A percentile compares a stretch with the other conserved stretches of the same genome.
phyloP scores from a whole-genome alignment of 108 stramenopile species.

The Cyclostephanos tholiformis region DNA sequence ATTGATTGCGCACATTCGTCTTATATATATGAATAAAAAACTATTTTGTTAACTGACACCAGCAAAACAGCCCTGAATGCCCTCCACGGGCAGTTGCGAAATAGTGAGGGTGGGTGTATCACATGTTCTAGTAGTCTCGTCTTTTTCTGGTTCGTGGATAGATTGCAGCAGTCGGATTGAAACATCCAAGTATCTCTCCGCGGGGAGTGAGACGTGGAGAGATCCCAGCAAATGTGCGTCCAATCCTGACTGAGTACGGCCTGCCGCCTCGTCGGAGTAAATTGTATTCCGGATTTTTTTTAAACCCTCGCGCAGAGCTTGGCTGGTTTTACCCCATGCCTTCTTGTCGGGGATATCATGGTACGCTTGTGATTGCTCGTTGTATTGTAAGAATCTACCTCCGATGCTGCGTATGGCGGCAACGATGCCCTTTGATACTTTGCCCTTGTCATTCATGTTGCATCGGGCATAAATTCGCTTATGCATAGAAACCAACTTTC shows the following conservation, averaged over 20 bases:
- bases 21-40: too few relatives aligned
- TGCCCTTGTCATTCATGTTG: not conserved
- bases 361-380: constrained; percentile 48
- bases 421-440: constrained; percentile 19
- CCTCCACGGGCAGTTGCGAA: too few relatives aligned
- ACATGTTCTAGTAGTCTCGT: too few relatives aligned
- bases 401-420: constrained; percentile 7
- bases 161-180: constrained; percentile 1
- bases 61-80: too few relatives aligned
- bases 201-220: not conserved
- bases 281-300: constrained; percentile 48
- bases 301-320: constrained; percentile 54
- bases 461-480: constrained; percentile 9
- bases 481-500: constrained; percentile 9
- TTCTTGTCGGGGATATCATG: constrained; percentile 74
- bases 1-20: too few relatives aligned
- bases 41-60: too few relatives aligned
- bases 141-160: not conserved
- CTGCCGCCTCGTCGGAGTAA: not conserved
- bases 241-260: not conserved
- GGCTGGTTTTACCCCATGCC: constrained; percentile 64
- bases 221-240: not conserved
- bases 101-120: too few relatives aligned
- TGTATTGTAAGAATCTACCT: constrained; percentile 69
- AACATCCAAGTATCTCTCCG: constrained; percentile 1